Evolutionary conservation across 2,329 filamentous ascomycete species (phyloP), one percentile per base, ranked within the genome.

Genomic region (Fusarium pininemorale): DNA sequence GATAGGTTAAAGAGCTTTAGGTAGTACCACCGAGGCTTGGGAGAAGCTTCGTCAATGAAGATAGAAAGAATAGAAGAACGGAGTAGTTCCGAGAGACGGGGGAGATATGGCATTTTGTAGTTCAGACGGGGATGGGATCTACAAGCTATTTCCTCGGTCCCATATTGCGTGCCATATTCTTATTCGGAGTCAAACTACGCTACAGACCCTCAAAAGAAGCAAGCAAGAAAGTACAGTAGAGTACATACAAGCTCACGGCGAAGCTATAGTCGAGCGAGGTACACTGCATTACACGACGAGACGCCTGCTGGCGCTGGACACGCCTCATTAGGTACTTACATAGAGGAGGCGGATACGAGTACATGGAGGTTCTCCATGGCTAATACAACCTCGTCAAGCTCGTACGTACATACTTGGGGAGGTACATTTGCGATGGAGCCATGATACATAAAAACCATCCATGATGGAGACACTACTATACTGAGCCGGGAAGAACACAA

Each of bases 81-180:
- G 72, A 66, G 53, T 61, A 39, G 60, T 51, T 67, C 63, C 63
- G 45, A 74, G 45, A 61, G 60, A 64, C 50, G 69, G 75, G 75
- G 76, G 72, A 71, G 63, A 63, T n/a, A 75, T 70, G 67, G 69
- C 73, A 73, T 76, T 78, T 77, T 78, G 76, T 78, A 78, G 73
- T 77, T 72, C 55, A 66, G 60, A 72, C 57, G 67, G 62, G 69
- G 55, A 73, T 62, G 66, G 53, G 71, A 69, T 75, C 75, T 78
- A 77, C 73, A 76, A 66, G 55, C 57, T 50, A 56, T 71, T 66
- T 57, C 62, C 51, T 70, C 48, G 51, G 59, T 72, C 58, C 70
- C 70, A 67, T 55, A 41, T 70, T 69, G 67, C 65, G 58, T 64
- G 53, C 66, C 66, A 60, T 59, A 58, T 38, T 65, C 70, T 63